Conservation (phyloP, 139 green algal genomes). For the Tetradesmus obliquus region DNA sequence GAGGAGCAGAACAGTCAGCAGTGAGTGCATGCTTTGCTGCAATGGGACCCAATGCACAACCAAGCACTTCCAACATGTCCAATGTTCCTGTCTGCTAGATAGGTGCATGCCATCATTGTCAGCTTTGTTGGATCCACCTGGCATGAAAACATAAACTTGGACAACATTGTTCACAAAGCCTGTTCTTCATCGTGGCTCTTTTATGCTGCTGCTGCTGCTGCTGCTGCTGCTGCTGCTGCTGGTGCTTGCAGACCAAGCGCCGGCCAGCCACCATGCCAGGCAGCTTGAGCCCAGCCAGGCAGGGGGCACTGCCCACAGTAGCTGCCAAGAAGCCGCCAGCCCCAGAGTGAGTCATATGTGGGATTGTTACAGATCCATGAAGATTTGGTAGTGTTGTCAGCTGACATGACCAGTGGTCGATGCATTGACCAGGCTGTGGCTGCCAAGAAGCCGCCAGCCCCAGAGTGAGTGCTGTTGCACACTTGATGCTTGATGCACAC, state of each 20-base stretch:
- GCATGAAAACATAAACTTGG: too few relatives aligned
- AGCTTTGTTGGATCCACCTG: too few relatives aligned
- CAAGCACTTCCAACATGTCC: too few relatives aligned
- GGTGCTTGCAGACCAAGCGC: background rate
- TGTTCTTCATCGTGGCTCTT: background rate
- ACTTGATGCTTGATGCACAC: too few relatives aligned
- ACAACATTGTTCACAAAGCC: too few relatives aligned
- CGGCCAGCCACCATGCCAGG: conserved; percentile 25
- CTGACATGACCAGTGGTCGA: too few relatives aligned
- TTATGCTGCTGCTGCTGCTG: background rate
- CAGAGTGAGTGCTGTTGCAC: conserved; percentile 15
- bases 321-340: background rate
- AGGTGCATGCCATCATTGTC: too few relatives aligned
- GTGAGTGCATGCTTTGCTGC: background rate
- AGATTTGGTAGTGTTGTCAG: too few relatives aligned
- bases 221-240: background rate
- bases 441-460: background rate
- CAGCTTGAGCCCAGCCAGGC: background rate
- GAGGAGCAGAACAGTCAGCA: background rate
- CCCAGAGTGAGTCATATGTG: conserved; percentile 7
- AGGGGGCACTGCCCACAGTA: background rate
- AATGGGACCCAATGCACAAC: background rate
- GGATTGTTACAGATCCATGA: too few relatives aligned
- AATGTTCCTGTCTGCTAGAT: too few relatives aligned
- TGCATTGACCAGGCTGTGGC: background rate